Conservation (phyloP, 768 basidiomycete species). For the Tephrocybe sp. region DNA sequence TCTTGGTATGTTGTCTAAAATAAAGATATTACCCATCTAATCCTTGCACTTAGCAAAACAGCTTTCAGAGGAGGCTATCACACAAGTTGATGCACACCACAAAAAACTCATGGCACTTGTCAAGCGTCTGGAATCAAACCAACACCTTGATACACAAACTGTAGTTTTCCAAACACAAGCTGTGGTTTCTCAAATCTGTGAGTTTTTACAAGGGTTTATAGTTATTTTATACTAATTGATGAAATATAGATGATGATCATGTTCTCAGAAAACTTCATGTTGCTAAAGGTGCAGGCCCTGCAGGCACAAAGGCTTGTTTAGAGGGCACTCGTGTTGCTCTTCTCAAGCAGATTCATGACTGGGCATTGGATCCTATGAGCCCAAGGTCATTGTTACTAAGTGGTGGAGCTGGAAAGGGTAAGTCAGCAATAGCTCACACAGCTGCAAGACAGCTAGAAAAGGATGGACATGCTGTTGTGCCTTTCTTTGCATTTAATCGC, state of each 20-base stretch:
- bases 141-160: background rate
- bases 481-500: background rate
- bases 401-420: background rate
- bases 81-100: background rate
- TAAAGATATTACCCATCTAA: background rate
- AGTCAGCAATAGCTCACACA: background rate
- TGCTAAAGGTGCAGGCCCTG: background rate
- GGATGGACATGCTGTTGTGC: background rate
- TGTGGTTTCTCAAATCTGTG: background rate
- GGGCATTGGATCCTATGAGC: background rate
- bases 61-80: background rate
- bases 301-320: background rate
- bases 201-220: background rate
- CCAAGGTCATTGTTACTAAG: background rate
- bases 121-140: background rate
- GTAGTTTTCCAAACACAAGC: background rate
- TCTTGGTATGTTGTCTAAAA: background rate
- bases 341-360: background rate
- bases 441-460: background rate
- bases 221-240: background rate
- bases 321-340: background rate
- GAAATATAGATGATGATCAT: background rate
- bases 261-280: background rate
- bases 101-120: background rate
- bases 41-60: background rate